These are phyloP conservation scores for Pseudopithomyces maydicus DNA, from an alignment of 2,329 filamentous ascomycete genomes.

Conservation along the genomic window DNA sequence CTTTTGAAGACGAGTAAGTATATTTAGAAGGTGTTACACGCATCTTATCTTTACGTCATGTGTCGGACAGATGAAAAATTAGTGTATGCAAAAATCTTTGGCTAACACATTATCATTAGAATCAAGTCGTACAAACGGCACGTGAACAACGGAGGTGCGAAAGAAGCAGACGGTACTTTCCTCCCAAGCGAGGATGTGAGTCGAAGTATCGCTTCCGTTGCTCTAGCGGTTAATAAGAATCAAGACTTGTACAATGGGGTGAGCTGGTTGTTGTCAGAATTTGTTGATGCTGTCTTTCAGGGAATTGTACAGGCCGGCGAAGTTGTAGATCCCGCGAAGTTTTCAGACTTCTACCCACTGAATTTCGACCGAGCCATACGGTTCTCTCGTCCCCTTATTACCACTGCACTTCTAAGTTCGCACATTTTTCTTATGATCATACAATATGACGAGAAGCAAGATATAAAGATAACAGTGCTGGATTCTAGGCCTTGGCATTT, in stretches of 20 bases:
- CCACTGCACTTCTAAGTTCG: not conserved
- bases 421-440: constrained; percentile 20
- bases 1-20: not conserved
- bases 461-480: constrained; percentile 10
- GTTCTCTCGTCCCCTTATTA: constrained; percentile 16
- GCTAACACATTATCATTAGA: not conserved
- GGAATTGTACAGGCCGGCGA: not conserved
- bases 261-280: not conserved
- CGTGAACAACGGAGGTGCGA: not conserved
- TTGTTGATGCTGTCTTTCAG: not conserved
- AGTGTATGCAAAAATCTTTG: not conserved
- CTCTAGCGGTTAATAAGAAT: constrained; percentile 11
- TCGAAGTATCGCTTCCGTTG: constrained; percentile 14
- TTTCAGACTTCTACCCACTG: not conserved
- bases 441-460: constrained; percentile 8
- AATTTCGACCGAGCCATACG: constrained; percentile 5
- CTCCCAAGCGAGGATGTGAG: constrained; percentile 3
- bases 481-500: constrained; percentile 13
- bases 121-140: not conserved
- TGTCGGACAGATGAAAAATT: not conserved
- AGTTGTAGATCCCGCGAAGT: not conserved
- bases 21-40: too few relatives aligned
- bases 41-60: too few relatives aligned
- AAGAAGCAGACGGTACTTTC: not conserved
- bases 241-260: constrained; percentile 10